Evolutionary conservation across 139 green algal genomes (phyloP).

Genomic region (Mychonastes homosphaera): DNA sequence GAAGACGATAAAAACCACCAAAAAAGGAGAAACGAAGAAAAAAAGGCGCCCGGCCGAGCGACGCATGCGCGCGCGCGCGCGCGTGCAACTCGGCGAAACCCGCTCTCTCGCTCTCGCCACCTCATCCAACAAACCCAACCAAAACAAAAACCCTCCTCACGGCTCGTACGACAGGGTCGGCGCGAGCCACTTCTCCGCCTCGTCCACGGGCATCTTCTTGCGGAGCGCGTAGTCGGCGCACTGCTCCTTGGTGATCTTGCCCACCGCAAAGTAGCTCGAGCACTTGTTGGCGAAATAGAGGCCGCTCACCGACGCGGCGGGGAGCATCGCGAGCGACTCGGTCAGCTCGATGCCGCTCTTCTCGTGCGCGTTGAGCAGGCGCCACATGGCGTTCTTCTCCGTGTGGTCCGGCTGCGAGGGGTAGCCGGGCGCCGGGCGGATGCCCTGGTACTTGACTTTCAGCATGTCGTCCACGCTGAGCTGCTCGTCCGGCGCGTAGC

Average conservation of each 20-base stretch:
- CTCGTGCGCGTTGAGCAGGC: constrained; percentile 74
- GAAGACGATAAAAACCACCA: too few relatives aligned
- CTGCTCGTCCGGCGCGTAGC: constrained; percentile 81
- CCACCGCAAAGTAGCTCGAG: constrained; percentile 93
- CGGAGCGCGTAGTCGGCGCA: constrained; percentile 79
- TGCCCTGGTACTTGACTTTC: constrained; percentile 98
- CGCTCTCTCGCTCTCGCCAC: too few relatives aligned
- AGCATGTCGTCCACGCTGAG: constrained; percentile 86
- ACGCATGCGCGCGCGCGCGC: too few relatives aligned
- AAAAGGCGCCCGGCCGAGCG: too few relatives aligned
- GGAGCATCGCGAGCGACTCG: constrained; percentile 93
- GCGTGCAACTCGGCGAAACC: too few relatives aligned
- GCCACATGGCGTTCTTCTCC: constrained; percentile 95
- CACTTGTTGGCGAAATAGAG: constrained; percentile 85
- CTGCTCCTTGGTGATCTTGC: constrained; percentile 93
- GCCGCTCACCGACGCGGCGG: constrained; percentile 81
- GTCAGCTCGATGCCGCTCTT: constrained; percentile 80
- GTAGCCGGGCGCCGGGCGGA: constrained; percentile 95
- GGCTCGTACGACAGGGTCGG: constrained; percentile 90
- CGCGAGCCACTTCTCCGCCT: constrained; percentile 77
- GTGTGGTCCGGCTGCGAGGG: constrained; percentile 97
- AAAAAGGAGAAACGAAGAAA: too few relatives aligned
- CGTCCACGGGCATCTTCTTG: constrained; percentile 77
- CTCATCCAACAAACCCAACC: too few relatives aligned
- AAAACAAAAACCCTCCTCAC: too few relatives aligned